Conservation (phyloP, 192 early-diverging fungal genomes). For the Gonapodya sp. region DNA sequence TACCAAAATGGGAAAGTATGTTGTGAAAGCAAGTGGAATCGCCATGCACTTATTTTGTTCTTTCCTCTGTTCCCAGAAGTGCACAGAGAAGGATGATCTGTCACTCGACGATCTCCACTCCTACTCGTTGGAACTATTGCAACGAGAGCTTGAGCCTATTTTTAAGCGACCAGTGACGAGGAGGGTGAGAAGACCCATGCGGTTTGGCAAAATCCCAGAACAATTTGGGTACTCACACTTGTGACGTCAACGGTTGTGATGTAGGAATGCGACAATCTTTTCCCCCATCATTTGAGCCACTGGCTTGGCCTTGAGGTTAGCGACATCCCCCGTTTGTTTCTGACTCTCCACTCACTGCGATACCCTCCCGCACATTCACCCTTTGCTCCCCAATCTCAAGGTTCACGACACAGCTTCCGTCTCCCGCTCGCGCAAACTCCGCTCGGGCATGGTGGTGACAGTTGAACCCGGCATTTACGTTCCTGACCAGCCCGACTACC, state of each 20-base stretch:
- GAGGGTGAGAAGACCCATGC: slow-evolving; percentile 72
- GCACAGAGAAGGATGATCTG: slow-evolving; percentile 30
- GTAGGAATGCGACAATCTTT: slow-evolving; percentile 46
- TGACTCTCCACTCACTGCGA: background rate
- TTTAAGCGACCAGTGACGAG: slow-evolving; percentile 39
- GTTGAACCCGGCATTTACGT: slow-evolving; percentile 94
- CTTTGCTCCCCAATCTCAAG: background rate
- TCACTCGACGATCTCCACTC: slow-evolving; percentile 80
- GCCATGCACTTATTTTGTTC: background rate
- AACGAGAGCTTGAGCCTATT: slow-evolving; percentile 58
- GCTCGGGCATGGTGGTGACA: slow-evolving; percentile 81
- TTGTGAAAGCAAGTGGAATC: background rate
- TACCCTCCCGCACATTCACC: background rate
- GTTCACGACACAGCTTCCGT: slow-evolving; percentile 72
- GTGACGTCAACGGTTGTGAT: background rate
- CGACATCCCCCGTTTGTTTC: no score
- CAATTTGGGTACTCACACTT: no score
- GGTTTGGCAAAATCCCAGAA: no score
- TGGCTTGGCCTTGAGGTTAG: slow-evolving; percentile 86
- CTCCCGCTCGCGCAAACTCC: slow-evolving; percentile 56
- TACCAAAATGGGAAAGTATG: no score
- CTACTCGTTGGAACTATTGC: slow-evolving; percentile 56
- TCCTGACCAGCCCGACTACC: slow-evolving; percentile 58
- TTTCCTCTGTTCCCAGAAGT: slow-evolving; percentile 18
- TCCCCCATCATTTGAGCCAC: slow-evolving; percentile 92